Evolutionary conservation across 257 asterid genomes (phyloP), one percentile per base, ranked within the genome.

Genomic region (Lycium barbarum): DNA sequence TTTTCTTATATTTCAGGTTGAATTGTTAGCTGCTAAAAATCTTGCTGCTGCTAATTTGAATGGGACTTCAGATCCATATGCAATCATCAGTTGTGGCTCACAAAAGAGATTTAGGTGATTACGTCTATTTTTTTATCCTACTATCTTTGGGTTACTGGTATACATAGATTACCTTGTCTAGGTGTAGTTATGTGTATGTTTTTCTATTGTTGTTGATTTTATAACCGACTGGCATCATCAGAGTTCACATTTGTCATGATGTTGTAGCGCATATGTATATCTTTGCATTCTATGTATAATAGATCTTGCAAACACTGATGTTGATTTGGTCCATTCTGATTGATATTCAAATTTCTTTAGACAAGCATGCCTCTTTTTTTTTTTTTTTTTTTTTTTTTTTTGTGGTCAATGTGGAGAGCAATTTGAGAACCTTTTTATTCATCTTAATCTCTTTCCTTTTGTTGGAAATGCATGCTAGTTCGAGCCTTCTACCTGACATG

Each of bases 41-140:
- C 99, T 96, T 86, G 76, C 86, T 45, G 97, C 95, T 86, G 96
- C 95, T 73, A 95, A 94, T 88, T 85, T 95, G 82, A 95, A 93
- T 89, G 97, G 98, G 87, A 92, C 97, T 59, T 92, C 98, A 74
- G 98, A 95, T 92, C 98, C 99, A 86, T 97, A 93, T 90, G 98
- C 96, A 83, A 92, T 95, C 84, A 91, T 97, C 74, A 90, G 94
- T 79, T 95, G 98, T 88, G 95, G 97, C 83, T 84, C 90, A 43
- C 95, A 95, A 86, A 96, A 95, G 89, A 92, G 95, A 83, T 94
- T 95, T 87, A 97, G 99, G 99, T 96, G 85, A 90, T 26, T 76
- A 51, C 36, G 22, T 26, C 47, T 51, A 51, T 51, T 76, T 73
- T 51, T 14, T 49, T 1, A 3, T 26, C 47, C 63, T 51, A 13